Base-by-base conservation (phyloP, 176 grass and related monocot species). In the Avena insularis region DNA sequence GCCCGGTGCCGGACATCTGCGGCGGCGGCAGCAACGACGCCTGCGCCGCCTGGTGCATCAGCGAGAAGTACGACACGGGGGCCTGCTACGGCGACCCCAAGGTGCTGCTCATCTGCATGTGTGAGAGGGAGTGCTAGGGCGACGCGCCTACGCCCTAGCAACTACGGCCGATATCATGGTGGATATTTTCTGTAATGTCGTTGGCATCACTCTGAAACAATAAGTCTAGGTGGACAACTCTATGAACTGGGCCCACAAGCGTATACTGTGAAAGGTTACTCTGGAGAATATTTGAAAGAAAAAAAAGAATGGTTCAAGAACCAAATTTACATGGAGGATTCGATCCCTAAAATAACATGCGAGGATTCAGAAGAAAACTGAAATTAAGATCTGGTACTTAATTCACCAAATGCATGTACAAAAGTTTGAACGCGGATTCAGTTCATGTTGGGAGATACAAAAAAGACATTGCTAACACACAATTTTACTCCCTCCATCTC, bases 1-100 rank as follows among this genome's bases (percentile, higher is more conserved):
- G 12, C 19, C 17, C 80, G 12, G 9, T 40, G 29, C 48, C 29
- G 49, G 23, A 69, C 16, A 21, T 67, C 65, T 48, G 31, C 3
- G 25, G 5, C 36, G 35, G 20, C 35, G 0, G 1, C 46, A 54
- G 49, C 49, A 54, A 5, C 12, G 80, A 82, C 65, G 29, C 29
- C 49, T 82, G 65, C 80, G 19, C 50, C 80, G 19, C 64, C 12
- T 25, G 48, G 64, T 71, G 80, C 80, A 38, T 82, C 47, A 71
- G 53, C 31, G 65, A 82, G 19, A 50, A 67, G 62, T 82, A n/a
- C 65, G 80, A 50, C 49, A 82, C 31, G 6, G 80, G 80, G 3
- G 33, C 8, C 49, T 82, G 80, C 65, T 82, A 55, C 80, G 80
- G 49, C 6, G 77, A 40, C 20, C 35, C 50, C 0, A 23, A 55